A percentile compares a stretch with the other conserved stretches of the same genome.
Evolutionary conservation across 805 yeast species (phyloP).

Genomic region (Scheffersomyces lignosus): DNA sequence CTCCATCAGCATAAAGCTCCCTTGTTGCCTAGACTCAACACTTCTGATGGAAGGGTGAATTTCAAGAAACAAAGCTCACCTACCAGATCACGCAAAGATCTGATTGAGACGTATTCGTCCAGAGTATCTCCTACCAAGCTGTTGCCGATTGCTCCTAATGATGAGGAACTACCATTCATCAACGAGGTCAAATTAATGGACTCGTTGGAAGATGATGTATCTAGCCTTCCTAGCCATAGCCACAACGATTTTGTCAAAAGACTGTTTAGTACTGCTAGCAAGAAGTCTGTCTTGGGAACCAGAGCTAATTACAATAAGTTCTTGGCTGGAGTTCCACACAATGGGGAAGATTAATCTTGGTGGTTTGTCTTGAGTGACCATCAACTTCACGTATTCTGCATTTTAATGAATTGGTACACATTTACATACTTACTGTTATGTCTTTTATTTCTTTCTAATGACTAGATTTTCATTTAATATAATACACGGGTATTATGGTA

Average conservation of each 20-base stretch:
- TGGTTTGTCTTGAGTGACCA: too few relatives aligned
- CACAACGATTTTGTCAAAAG: constrained; percentile 16
- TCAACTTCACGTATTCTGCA: too few relatives aligned
- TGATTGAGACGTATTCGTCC: not conserved
- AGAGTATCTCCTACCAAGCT: constrained; percentile 10
- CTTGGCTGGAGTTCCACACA: constrained; percentile 27
- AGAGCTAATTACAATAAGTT: constrained; percentile 39
- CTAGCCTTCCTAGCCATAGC: not conserved
- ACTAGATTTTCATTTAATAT: too few relatives aligned
- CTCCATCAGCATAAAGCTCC: constrained; percentile 7
- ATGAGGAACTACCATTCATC: constrained; percentile 37
- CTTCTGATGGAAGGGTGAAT: not conserved
- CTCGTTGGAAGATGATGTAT: not conserved
- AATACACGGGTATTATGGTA: too few relatives aligned
- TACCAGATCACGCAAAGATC: not conserved
- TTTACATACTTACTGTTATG: too few relatives aligned
- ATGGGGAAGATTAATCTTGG: constrained; percentile 7
- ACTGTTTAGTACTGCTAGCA: constrained; percentile 30
- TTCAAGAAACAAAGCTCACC: not conserved
- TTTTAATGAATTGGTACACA: too few relatives aligned
- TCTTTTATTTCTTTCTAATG: too few relatives aligned
- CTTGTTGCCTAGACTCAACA: not conserved
- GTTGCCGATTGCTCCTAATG: constrained; percentile 19
- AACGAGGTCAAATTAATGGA: constrained; percentile 29
- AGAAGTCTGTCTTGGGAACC: constrained; percentile 39